Base-by-base conservation (phyloP, 2,329 filamentous ascomycete species). In the Coccinonectria pachysandricola region DNA sequence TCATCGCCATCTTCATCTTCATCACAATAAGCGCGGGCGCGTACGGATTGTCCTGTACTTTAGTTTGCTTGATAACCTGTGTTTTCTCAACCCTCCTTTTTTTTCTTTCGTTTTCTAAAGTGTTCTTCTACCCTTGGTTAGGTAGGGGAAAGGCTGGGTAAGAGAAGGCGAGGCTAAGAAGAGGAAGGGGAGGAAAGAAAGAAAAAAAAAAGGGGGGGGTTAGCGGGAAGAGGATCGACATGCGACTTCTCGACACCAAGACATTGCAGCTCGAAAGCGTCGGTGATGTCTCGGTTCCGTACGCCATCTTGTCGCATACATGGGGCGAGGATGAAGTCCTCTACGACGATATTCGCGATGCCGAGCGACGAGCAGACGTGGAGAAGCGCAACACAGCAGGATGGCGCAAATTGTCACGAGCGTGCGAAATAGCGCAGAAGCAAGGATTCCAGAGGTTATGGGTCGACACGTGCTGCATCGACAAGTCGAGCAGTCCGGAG, bases 381-480 rank as follows among this genome's bases (percentile, higher is more conserved):
- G 36, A 33, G 6, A 30, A 32, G 30, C 35, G 24, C 23, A 37
- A 43, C 27, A 36, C 43, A 12, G 8, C 27, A 7, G 42, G 39
- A 2, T 46, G 41, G 17, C 36, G 27, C 23, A 46, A 46, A 32
- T 37, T 46, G 22, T 17, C 34, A 3, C 33, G 34, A 21, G 31
- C 42, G 7, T 46, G 43, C 29, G 37, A 46, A 21, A 35, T 28
- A 30, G 43, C 43, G 11, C 23, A 31, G 19, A 30, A 35, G 28
- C 37, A 36, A 23, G 43, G 41, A 19, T 31, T 39, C 30, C 22
- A 33, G 21, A 32, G 43, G 24, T 27, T 46, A 20, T 46, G 43
- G 43, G 33, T 46, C 24, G 43, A 46, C 36, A 46, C 43, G 13
- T 46, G 43, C 33, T 45, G 42, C 33, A 45, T 45, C 34, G 36